phyloP scores from a whole-genome alignment of 345 rosid species.

The Xanthoceras sorbifolium region DNA sequence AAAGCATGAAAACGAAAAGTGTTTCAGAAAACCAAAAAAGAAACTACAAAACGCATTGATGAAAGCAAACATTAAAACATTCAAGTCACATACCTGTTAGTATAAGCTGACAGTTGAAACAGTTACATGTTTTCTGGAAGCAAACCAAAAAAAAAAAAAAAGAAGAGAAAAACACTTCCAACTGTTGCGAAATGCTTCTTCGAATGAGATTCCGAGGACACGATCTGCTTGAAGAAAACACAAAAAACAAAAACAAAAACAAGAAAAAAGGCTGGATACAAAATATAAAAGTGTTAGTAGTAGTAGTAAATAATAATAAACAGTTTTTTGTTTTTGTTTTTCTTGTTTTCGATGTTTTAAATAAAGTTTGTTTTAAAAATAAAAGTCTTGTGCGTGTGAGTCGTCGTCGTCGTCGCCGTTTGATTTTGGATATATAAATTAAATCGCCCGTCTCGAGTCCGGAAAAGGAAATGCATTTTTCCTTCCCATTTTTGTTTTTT shows the following conservation, averaged over 20 bases:
- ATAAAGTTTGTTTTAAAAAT: not conserved
- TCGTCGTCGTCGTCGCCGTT: conserved; percentile 23
- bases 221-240: conserved; percentile 10
- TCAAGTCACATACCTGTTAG: conserved; percentile 14
- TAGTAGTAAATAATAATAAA: no score
- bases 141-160: not conserved
- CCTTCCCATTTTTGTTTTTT: not conserved
- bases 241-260: not conserved
- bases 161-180: not conserved
- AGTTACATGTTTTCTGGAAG: conserved; percentile 19
- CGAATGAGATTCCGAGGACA: not conserved
- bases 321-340: not conserved
- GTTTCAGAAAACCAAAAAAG: not conserved
- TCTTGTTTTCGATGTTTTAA: not conserved
- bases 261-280: no score
- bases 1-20: not conserved
- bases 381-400: not conserved
- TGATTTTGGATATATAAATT: not conserved
- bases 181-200: conserved; percentile 6
- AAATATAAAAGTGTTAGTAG: no score
- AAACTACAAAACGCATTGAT: not conserved
- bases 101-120: not conserved
- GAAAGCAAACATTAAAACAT: conserved; percentile 3
- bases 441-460: conserved; percentile 21
- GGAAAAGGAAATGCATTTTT: not conserved